Conservation (phyloP, 495 filamentous ascomycete species). For the Platismatia glauca region DNA sequence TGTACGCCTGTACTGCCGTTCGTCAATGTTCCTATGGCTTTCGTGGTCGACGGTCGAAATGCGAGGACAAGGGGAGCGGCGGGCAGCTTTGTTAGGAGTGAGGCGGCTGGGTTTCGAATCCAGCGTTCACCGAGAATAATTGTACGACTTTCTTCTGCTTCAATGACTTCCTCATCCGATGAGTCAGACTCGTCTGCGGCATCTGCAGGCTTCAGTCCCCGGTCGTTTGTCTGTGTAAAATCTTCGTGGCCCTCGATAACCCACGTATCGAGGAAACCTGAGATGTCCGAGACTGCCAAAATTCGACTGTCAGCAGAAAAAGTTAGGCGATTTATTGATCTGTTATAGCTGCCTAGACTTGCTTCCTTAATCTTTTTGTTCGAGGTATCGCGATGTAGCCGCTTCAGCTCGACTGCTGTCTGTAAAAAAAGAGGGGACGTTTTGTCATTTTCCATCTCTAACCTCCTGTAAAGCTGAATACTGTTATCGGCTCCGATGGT, state of each 20-base stretch:
- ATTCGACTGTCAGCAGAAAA: slow-evolving; percentile 79
- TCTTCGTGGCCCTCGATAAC: slow-evolving; percentile 51
- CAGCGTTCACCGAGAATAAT: slow-evolving; percentile 48
- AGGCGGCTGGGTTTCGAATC: slow-evolving; percentile 55
- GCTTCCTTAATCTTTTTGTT: slow-evolving; percentile 50
- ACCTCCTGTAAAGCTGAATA: slow-evolving; percentile 39
- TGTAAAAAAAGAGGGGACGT: slow-evolving; percentile 39
- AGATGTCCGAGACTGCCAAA: slow-evolving; percentile 68
- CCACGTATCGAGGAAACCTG: slow-evolving; percentile 83
- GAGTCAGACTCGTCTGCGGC: slow-evolving; percentile 27
- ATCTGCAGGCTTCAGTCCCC: slow-evolving; percentile 21
- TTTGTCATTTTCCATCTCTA: slow-evolving; percentile 28
- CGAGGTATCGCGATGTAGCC: slow-evolving; percentile 47
- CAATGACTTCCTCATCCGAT: slow-evolving; percentile 47
- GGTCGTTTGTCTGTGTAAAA: slow-evolving; percentile 16
- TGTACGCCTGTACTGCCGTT: slow-evolving; percentile 37
- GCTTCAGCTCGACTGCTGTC: slow-evolving; percentile 44
- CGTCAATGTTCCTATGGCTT: slow-evolving; percentile 28
- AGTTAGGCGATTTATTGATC: slow-evolving; percentile 59
- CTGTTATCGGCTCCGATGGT: slow-evolving; percentile 43
- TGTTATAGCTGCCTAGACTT: slow-evolving; percentile 67
- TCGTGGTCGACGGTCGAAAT: slow-evolving; percentile 52
- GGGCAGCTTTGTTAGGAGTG: slow-evolving; percentile 69
- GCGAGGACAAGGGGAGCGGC: slow-evolving; percentile 61
- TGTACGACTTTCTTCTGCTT: slow-evolving; percentile 28